These are phyloP conservation scores for Exserohilum turcica DNA, from an alignment of 2,329 filamentous ascomycete genomes.

Conservation along the genomic window DNA sequence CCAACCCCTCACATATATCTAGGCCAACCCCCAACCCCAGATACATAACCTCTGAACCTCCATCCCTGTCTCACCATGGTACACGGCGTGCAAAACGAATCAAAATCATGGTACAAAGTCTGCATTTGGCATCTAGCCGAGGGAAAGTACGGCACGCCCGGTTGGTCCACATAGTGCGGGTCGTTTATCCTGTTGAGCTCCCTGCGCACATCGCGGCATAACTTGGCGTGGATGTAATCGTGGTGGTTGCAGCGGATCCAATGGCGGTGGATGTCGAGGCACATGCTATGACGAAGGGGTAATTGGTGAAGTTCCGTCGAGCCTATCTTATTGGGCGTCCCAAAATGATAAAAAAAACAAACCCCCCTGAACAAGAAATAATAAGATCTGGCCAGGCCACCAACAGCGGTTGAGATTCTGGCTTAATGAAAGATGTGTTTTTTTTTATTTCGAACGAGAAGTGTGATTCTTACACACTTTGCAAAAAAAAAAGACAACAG, in stretches of 20 bases:
- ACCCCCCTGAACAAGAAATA: too few species aligned
- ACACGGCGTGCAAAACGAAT: conserved; percentile 9
- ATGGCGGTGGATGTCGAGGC: conserved; percentile 8
- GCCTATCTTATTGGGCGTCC: too few species aligned
- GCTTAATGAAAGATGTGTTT: too few species aligned
- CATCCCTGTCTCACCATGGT: conserved; percentile 2
- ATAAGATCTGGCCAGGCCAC: too few species aligned
- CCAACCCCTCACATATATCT: not conserved
- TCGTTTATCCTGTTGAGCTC: conserved; percentile 12
- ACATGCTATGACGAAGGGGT: not conserved
- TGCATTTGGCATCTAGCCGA: conserved; percentile 1
- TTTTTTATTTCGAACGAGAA: too few species aligned
- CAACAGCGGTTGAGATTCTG: too few species aligned
- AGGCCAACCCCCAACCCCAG: not conserved
- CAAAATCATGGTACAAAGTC: not conserved
- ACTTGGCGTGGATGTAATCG: conserved; percentile 7
- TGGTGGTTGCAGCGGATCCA: conserved; percentile 10
- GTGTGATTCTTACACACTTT: too few species aligned
- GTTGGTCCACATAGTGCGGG: conserved; percentile 1
- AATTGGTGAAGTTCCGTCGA: too few species aligned
- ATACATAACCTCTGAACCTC: conserved; percentile 9
- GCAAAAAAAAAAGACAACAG: too few species aligned
- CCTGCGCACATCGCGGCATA: conserved; percentile 1
- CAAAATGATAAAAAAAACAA: too few species aligned
- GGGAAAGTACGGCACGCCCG: conserved; percentile 10